phyloP scores from a whole-genome alignment of 768 basidiomycete genomes.

The Kwoniella sp. region DNA sequence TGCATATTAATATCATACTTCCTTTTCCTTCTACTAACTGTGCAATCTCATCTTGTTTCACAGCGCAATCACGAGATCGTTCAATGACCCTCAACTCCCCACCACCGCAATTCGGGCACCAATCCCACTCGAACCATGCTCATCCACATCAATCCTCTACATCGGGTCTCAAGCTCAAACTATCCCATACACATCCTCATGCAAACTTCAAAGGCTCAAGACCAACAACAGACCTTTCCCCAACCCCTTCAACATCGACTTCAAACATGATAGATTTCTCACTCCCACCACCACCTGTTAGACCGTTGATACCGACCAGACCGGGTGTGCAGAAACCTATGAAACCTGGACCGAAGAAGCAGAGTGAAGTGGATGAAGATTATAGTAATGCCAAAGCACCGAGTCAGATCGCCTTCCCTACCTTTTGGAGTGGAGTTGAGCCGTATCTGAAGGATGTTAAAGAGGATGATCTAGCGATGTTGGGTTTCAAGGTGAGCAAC shows the following conservation, averaged over 20 bases:
- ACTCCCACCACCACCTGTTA: constrained; percentile 34
- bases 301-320: constrained; percentile 46
- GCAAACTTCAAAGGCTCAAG: constrained; percentile 8
- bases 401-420: constrained; percentile 59
- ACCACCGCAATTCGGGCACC: constrained; percentile 21
- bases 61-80: constrained; percentile 32
- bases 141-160: constrained; percentile 30
- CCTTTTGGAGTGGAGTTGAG: constrained; percentile 86
- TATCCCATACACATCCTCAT: constrained; percentile 26
- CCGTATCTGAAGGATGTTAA: constrained; percentile 84
- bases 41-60: neutral
- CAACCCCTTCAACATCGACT: constrained; percentile 33
- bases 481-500: constrained; percentile 70
- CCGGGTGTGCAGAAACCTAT: constrained; percentile 53
- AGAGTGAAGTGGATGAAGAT: constrained; percentile 81
- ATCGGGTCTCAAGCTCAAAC: constrained; percentile 48
- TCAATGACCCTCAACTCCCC: constrained; percentile 37
- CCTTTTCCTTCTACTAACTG: no score
- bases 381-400: constrained; percentile 82
- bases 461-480: constrained; percentile 93
- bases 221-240: constrained; percentile 31
- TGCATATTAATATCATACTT: neutral
- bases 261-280: constrained; percentile 45
- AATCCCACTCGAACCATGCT: constrained; percentile 6
- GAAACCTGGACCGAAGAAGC: constrained; percentile 56